Evolutionary conservation across 2,329 filamentous ascomycete species (phyloP).

Genomic region (Dothideomycetes sp.): DNA sequence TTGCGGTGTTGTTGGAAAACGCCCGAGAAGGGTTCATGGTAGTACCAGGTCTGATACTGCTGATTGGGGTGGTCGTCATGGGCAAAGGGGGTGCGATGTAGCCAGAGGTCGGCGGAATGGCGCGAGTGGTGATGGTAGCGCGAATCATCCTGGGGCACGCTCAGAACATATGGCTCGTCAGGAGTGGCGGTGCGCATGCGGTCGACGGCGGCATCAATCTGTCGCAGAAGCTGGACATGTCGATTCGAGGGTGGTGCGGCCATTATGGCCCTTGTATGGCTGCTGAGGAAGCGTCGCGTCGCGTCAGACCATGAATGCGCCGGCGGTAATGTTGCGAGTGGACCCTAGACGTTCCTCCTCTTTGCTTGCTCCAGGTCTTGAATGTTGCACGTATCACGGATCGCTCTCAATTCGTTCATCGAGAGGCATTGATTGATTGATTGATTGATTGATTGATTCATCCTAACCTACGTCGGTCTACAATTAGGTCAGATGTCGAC

Average conservation of each 20-base stretch:
- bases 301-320: conserved; percentile 12
- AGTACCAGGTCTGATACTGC: conserved; percentile 55
- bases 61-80: conserved; percentile 45
- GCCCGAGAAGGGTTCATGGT: conserved; percentile 42
- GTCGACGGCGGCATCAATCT: conserved; percentile 32
- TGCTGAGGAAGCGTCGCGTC: no score
- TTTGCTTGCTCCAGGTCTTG: no score
- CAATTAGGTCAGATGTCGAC: no score
- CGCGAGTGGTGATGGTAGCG: conserved; percentile 34
- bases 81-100: conserved; percentile 43
- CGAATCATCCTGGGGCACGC: conserved; percentile 37
- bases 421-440: no score
- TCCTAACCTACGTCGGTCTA: no score
- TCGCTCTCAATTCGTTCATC: no score
- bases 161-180: conserved; percentile 38
- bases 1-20: conserved; percentile 14
- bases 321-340: no score
- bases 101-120: conserved; percentile 34
- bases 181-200: conserved; percentile 36
- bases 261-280: no score
- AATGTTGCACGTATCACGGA: no score
- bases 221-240: conserved; percentile 7
- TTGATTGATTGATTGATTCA: no score
- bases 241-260: neutral
- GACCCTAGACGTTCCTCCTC: no score